These are phyloP conservation scores for Candida xiaguanensis DNA, from an alignment of 805 yeast genomes.

Conservation along the genomic window DNA sequence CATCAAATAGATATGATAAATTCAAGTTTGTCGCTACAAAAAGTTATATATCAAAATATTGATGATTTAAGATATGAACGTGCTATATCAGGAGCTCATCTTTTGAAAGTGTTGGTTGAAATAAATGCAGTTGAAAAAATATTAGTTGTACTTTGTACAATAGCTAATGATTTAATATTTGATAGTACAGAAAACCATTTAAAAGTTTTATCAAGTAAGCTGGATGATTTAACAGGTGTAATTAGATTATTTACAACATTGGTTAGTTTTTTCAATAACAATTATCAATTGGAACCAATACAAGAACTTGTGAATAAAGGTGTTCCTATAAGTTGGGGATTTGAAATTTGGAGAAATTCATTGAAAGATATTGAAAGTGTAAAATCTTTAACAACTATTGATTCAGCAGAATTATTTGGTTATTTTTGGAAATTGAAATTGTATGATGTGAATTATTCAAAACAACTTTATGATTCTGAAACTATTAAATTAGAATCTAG, in stretches of 20 bases:
- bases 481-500: constrained; percentile 34
- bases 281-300: constrained; percentile 36
- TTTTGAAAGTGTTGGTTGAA: constrained; percentile 45
- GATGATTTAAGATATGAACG: constrained; percentile 54
- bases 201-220: constrained; percentile 66
- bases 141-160: constrained; percentile 58
- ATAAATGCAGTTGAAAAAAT: constrained; percentile 54
- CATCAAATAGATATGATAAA: constrained; percentile 64
- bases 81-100: constrained; percentile 42
- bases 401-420: constrained; percentile 35
- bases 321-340: constrained; percentile 61
- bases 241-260: constrained; percentile 62
- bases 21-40: constrained; percentile 57
- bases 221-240: constrained; percentile 70
- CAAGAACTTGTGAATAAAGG: constrained; percentile 36
- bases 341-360: constrained; percentile 69
- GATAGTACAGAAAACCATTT: constrained; percentile 43
- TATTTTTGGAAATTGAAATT: constrained; percentile 73
- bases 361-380: constrained; percentile 22
- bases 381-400: constrained; percentile 10
- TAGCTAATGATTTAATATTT: constrained; percentile 37
- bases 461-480: constrained; percentile 48
- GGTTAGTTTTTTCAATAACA: constrained; percentile 47
- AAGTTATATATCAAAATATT: constrained; percentile 53
- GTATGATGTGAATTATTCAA: constrained; percentile 63